Percentiles rank a stretch among this genome's conserved stretches.
phyloP scores from a whole-genome alignment of 176 grass and related monocot species.

The Luzula sylvatica region DNA sequence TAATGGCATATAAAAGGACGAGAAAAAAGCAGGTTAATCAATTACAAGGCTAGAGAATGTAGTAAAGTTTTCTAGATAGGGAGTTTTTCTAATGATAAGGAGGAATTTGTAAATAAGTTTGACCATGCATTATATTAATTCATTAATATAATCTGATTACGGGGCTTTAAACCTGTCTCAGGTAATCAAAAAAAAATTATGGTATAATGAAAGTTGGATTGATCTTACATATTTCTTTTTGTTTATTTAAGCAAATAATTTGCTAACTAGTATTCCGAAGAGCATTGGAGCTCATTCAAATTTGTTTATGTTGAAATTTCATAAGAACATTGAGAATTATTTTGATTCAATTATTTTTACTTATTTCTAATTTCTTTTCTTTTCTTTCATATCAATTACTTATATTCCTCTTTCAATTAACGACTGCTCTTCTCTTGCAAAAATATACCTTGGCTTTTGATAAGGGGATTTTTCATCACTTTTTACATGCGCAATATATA shows the following conservation, averaged over 20 bases:
- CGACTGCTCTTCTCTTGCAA: constrained; percentile 67
- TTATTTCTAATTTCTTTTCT: background rate
- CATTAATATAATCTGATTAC: no score
- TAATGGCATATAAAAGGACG: no score
- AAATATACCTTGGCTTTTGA: constrained; percentile 88
- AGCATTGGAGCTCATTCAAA: constrained; percentile 68
- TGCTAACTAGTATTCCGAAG: constrained; percentile 50
- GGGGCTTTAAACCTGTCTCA: no score
- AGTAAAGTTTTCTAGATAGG: no score
- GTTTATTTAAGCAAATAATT: constrained; percentile 57
- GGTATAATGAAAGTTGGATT: background rate
- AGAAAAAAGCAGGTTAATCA: no score
- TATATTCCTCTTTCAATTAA: constrained; percentile 80
- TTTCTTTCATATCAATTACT: constrained; percentile 41
- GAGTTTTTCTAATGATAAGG: no score
- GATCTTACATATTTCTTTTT: background rate
- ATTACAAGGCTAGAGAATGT: no score
- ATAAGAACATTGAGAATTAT: constrained; percentile 76
- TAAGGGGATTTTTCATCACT: no score
- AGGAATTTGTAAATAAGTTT: no score
- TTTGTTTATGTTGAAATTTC: constrained; percentile 65
- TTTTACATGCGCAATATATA: no score
- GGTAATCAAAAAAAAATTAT: background rate
- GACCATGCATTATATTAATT: no score
- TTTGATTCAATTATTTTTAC: constrained; percentile 1